Percentiles rank a stretch among this genome's conserved stretches.
Evolutionary conservation across 2,329 filamentous ascomycete species (phyloP).

Genomic region (Juglanconis juglandina): DNA sequence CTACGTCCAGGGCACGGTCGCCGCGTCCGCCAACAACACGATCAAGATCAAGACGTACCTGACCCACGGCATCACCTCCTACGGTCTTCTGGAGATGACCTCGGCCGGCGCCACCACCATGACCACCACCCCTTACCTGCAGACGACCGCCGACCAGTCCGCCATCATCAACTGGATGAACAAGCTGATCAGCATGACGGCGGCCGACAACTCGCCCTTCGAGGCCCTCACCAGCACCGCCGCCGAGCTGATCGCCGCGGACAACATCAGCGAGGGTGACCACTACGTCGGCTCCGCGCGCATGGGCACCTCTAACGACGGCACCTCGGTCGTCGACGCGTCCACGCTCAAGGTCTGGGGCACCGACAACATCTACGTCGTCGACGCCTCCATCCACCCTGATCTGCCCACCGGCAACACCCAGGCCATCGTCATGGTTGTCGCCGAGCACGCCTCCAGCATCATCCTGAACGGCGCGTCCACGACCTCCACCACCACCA

Average conservation of each 20-base stretch:
- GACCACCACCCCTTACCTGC: conserved; percentile 33
- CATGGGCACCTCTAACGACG: conserved; percentile 30
- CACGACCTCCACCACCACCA: conserved; percentile 9
- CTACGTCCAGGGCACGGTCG: conserved; percentile 44
- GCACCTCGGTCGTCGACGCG: conserved; percentile 29
- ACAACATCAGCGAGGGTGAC: conserved; percentile 23
- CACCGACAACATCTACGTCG: conserved; percentile 60
- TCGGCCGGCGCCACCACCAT: conserved; percentile 39
- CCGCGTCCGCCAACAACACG: conserved; percentile 37
- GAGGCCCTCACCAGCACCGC: conserved; percentile 19
- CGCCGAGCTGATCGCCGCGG: conserved; percentile 15
- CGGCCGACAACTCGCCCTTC: conserved; percentile 24
- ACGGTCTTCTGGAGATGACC: conserved; percentile 41
- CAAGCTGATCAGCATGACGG: conserved; percentile 25
- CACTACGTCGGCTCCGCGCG: conserved; percentile 30
- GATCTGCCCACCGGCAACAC: conserved; percentile 63
- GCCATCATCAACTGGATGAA: conserved; percentile 27
- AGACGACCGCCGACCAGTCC: conserved; percentile 29
- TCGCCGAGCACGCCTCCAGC: conserved; percentile 35
- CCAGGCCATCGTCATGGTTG: conserved; percentile 37
- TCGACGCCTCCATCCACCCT: conserved; percentile 62
- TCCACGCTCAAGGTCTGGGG: conserved; percentile 49
- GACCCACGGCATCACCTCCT: conserved; percentile 46
- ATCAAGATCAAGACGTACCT: conserved; percentile 49
- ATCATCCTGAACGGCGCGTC: conserved; percentile 17